These are phyloP conservation scores for Globisporangium irregulare DNA, from an alignment of 352 stramenopile species.

Conservation along the genomic window DNA sequence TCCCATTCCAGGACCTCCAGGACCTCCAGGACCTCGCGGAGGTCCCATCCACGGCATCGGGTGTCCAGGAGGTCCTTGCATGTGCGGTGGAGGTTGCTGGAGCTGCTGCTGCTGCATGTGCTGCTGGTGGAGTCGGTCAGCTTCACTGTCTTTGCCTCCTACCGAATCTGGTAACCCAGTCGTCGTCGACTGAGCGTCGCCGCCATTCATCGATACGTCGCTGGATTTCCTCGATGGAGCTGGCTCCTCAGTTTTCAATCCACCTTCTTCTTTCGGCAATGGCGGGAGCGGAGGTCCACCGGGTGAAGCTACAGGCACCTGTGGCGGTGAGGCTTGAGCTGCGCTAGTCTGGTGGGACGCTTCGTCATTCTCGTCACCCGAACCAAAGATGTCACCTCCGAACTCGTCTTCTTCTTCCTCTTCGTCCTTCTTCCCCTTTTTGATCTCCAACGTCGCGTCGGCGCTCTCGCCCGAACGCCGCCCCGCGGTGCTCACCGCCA, in stretches of 20 bases:
- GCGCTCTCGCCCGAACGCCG: constrained; percentile 65
- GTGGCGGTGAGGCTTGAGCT: constrained; percentile 21
- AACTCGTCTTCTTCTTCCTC: constrained; percentile 84
- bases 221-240: constrained; percentile 15
- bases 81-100: constrained; percentile 13
- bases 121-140: constrained; percentile 20
- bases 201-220: constrained; percentile 6
- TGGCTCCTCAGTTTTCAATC: constrained; percentile 4
- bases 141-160: constrained; percentile 12
- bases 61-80: constrained; percentile 33
- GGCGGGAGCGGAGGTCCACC: constrained; percentile 31
- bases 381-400: constrained; percentile 81
- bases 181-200: background rate
- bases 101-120: constrained; percentile 22
- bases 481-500: constrained; percentile 40
- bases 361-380: constrained; percentile 52
- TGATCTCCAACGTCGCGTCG: constrained; percentile 83
- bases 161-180: background rate
- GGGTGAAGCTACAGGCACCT: constrained; percentile 8
- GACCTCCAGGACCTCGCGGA: constrained; percentile 38
- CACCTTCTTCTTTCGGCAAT: constrained; percentile 31
- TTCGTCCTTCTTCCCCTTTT: constrained; percentile 77
- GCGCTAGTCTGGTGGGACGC: constrained; percentile 17
- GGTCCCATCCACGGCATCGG: constrained; percentile 31
- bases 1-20: constrained; percentile 48